Base-by-base conservation (phyloP, 2,329 filamentous ascomycete genomes). In the Periconia sp. region DNA sequence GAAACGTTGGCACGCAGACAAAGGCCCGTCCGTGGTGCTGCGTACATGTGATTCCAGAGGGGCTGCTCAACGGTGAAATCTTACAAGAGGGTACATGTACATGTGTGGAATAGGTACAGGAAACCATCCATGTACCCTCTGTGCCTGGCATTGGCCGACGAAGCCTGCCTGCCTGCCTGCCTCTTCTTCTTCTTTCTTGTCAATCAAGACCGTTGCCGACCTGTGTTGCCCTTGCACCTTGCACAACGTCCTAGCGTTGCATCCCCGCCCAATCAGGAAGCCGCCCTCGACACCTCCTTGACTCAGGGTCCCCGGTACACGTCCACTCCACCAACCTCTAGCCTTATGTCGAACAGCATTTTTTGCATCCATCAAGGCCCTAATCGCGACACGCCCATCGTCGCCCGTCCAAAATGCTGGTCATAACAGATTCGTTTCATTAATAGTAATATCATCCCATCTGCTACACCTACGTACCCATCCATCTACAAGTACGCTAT, bases 251-350 rank as follows among this genome's bases (percentile, higher is more conserved):
- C 45, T 52, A 54, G 52, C 49, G 44, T 42, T 23, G 15, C 33
- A 31, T 19, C 41, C 37, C 49, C 35, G n/a, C 23, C 52, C 51
- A 52, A 56, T 55, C 42, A 47, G 48, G 51, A 40, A 56, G 57
- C 51, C 46, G 47, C 42, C 10, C 18, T 7, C 20, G 23, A 8
- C 33, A 13, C 51, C 42, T 27, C 52, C 27, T 31, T 45, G 49
- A 54, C 41, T 57, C 57, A 54, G 51, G 41, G 23, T 5, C 23
- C 8, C 5, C 23, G 3, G 14, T 11, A 15, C 43, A 46, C 42
- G 17, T 44, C 13, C 23, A 11, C 15, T 35, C 53, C 44, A 17
- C 19, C 31, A 20, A 13, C 23, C 15, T 20, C 41, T 33, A 45
- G 8, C 23, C 8, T 27, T 27, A 3, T 27, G 23, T 8, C n/a